Evolutionary conservation across 2,329 filamentous ascomycete species (phyloP).

Genomic region (Penicillium brevicompactum): DNA sequence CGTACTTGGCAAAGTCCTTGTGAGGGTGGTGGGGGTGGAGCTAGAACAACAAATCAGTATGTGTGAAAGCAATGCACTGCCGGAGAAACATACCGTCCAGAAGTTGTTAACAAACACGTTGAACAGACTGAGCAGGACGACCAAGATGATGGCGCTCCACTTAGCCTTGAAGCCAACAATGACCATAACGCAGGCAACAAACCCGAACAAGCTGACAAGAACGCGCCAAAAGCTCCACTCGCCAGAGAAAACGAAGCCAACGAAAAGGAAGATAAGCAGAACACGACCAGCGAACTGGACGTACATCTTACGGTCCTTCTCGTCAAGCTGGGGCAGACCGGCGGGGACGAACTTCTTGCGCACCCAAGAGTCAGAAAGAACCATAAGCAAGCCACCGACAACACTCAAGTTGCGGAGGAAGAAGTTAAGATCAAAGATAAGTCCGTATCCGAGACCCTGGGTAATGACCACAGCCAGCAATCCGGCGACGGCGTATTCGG

Average conservation of each 20-base stretch:
- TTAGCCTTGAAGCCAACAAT: constrained; percentile 99
- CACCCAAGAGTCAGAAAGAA: constrained; percentile 96
- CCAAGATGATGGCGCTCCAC: constrained; percentile 93
- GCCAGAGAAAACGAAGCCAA: constrained; percentile 94
- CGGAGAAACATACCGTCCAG: constrained; percentile 80
- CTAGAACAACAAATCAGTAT: constrained; percentile 48
- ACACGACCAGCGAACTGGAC: constrained; percentile 97
- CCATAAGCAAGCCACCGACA: constrained; percentile 96
- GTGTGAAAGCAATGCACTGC: background rate
- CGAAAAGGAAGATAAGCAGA: constrained; percentile 93
- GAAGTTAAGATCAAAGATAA: constrained; percentile 99
- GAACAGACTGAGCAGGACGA: constrained; percentile 93
- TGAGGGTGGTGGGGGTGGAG: constrained; percentile 97
- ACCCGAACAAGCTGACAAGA: constrained; percentile 78
- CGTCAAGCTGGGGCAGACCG: constrained; percentile 88
- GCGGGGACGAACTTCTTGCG: constrained; percentile 97
- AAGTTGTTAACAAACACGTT: constrained; percentile 99
- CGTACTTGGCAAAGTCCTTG: constrained; percentile 99
- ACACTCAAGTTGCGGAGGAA: constrained; percentile 98
- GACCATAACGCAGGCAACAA: constrained; percentile 95
- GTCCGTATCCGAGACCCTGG: constrained; percentile 92
- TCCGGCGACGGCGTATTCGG: constrained; percentile 87
- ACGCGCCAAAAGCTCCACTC: constrained; percentile 90
- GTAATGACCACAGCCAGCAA: constrained; percentile 89
- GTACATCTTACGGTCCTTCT: constrained; percentile 99